Evolutionary conservation across 1,284 basidiomycete genomes (phyloP).

Genomic region (Earliella scabrosa): DNA sequence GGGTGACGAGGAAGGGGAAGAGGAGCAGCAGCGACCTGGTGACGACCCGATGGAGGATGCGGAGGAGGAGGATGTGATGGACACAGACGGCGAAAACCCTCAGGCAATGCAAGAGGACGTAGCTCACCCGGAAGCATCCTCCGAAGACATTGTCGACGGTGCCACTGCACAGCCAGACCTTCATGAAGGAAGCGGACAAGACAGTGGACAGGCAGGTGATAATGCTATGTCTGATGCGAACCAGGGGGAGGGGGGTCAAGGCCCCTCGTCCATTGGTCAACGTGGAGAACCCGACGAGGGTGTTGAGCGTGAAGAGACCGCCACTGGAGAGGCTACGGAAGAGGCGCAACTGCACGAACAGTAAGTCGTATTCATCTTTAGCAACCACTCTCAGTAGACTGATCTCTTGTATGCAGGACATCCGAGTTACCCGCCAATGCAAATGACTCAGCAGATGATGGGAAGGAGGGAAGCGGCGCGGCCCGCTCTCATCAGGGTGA

Average conservation of each 20-base stretch:
- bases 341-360: conserved; percentile 13
- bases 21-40: conserved; percentile 28
- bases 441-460: conserved; percentile 24
- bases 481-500: conserved; percentile 51
- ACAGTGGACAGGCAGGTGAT: conserved; percentile 20
- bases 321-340: conserved; percentile 4
- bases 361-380: conserved; percentile 5
- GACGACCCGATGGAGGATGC: conserved; percentile 17
- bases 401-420: neutral
- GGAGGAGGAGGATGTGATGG: conserved; percentile 24
- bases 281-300: conserved; percentile 5
- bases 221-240: conserved; percentile 22
- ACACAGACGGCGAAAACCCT: conserved; percentile 22
- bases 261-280: conserved; percentile 9
- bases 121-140: conserved; percentile 12
- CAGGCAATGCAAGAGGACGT: conserved; percentile 23
- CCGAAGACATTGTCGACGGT: conserved; percentile 28
- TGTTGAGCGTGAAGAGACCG: conserved; percentile 3
- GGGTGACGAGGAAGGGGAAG: conserved; percentile 46
- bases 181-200: conserved; percentile 32
- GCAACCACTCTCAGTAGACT: neutral
- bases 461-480: conserved; percentile 39
- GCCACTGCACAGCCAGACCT: conserved; percentile 47
- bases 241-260: conserved; percentile 17
- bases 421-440: conserved; percentile 12